phyloP scores from a whole-genome alignment of 805 yeast species.

The Yamadazyma akitaensis region DNA sequence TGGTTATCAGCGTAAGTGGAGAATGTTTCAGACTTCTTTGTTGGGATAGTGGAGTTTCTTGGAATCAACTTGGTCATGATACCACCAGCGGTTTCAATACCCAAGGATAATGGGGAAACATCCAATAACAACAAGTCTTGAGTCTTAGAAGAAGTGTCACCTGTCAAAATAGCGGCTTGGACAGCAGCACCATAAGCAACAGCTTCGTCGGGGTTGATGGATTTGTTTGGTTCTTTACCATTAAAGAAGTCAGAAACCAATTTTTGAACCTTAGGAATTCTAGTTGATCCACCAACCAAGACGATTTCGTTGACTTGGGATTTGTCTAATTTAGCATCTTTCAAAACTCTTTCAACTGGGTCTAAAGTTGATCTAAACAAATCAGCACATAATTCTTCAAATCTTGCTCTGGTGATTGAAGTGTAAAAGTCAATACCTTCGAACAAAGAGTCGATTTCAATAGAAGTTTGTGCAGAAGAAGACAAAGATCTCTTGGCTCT shows the following conservation, averaged over 20 bases:
- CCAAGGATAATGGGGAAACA: conserved; percentile 90
- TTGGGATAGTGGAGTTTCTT: conserved; percentile 94
- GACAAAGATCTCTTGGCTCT: conserved; percentile 97
- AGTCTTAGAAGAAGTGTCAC: conserved; percentile 58
- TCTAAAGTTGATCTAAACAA: conserved; percentile 91
- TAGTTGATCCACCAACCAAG: conserved; percentile 97
- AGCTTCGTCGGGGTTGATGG: conserved; percentile 99
- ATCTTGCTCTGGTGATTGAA: conserved; percentile 94
- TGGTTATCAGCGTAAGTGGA: conserved; percentile 96
- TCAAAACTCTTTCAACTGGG: conserved; percentile 93
- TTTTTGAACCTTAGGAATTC: conserved; percentile 98
- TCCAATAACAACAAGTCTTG: conserved; percentile 67
- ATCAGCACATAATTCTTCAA: conserved; percentile 92
- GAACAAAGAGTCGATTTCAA: conserved; percentile 91
- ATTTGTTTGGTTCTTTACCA: conserved; percentile 95
- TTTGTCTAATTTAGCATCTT: conserved; percentile 87
- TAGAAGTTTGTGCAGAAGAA: conserved; percentile 91
- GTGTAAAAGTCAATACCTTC: conserved; percentile 96
- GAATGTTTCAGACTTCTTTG: conserved; percentile 91
- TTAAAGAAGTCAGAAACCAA: conserved; percentile 84
- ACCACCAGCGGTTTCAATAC: conserved; percentile 97
- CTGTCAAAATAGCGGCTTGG: conserved; percentile 96
- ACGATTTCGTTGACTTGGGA: conserved; percentile 91
- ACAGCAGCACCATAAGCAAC: conserved; percentile 99
- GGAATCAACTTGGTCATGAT: conserved; percentile 94